Base-by-base conservation (phyloP, 371 early-diverging fungal species). In the Mortierella sp. region DNA sequence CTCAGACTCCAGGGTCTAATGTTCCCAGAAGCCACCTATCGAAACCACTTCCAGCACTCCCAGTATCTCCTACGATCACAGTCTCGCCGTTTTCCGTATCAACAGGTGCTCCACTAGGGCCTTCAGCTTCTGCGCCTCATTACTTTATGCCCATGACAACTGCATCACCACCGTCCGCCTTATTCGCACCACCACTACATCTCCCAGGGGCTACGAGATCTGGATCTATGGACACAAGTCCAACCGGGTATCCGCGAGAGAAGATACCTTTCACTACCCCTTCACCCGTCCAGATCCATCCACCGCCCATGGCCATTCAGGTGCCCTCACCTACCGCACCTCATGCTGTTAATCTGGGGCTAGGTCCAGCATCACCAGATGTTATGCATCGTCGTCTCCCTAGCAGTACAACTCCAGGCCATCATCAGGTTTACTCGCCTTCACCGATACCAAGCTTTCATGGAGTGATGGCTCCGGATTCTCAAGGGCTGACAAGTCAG, bases 241-340 rank as follows among this genome's bases (percentile, higher is more conserved):
- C 39, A 1, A 50, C 47, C 13, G 60, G 56, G 19, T 71, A 71
- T 27, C 54, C 56, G 2, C 39, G 22, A 12, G 71, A 71, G 46
- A 63, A 71, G 27, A 22, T 16, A 0, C 3, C 47, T 1, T 41
- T 54, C 10, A 37, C 52, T 5, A 43, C 48, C 16, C 54, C 41
- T 22, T 21, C 37, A 16, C 60, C 52, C 22, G 21, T 60, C 22
- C 47, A 59, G 8, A 60, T 64, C 19, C 56, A 58, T n/a, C n/a
- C n/a, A 12, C 71, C 45, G 14, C 64, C 64, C 2, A 14, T 63
- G 21, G 25, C 49, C 3, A 27, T 54, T 17, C 49, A 43, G 2
- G 50, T 58, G 25, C 59, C 64, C 19, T 39, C 48, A 2, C 64
- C 71, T 13, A 62, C 71, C 17, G 71, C 71, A 1, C 71, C 71